phyloP scores from a whole-genome alignment of 2,329 filamentous ascomycete genomes.

The Dactylellina cionopaga region DNA sequence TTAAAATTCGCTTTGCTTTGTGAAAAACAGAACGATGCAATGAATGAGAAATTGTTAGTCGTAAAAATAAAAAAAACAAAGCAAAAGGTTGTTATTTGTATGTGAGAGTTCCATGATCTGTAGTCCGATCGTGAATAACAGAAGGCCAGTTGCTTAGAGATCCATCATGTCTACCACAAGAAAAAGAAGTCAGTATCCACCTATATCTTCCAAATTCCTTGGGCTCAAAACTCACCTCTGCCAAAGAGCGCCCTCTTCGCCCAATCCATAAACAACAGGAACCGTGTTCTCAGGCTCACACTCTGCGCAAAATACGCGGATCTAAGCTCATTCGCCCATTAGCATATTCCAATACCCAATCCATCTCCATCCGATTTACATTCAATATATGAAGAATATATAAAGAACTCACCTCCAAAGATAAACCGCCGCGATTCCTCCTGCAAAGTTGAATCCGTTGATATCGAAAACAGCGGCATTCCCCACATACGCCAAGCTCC shows the following conservation, averaged over 20 bases:
- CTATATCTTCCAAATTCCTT: neutral
- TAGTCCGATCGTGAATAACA: no score
- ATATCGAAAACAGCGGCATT: conserved; percentile 93
- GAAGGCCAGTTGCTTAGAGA: conserved; percentile 4
- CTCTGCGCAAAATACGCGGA: conserved; percentile 92
- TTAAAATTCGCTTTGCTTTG: neutral
- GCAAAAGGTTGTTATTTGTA: no score
- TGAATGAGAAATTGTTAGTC: no score
- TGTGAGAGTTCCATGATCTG: no score
- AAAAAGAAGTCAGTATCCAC: neutral
- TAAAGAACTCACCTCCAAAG: conserved; percentile 81
- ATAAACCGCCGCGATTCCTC: conserved; percentile 91
- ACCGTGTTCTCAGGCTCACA: conserved; percentile 87
- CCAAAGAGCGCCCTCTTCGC: conserved; percentile 95
- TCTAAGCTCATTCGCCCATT: conserved; percentile 23
- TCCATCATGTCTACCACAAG: conserved; percentile 48
- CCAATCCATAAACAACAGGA: conserved; percentile 97
- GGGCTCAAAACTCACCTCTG: conserved; percentile 74
- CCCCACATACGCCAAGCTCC: conserved; percentile 91
- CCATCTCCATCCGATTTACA: no score
- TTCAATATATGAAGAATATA: neutral
- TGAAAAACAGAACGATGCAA: no score
- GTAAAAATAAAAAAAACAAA: no score
- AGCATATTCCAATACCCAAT: neutral
- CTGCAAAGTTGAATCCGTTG: conserved; percentile 74